Percentiles rank a stretch among this genome's conserved stretches.
Evolutionary conservation across 257 asterid genomes (phyloP).

Genomic region (Paraleonurus japonicus): DNA sequence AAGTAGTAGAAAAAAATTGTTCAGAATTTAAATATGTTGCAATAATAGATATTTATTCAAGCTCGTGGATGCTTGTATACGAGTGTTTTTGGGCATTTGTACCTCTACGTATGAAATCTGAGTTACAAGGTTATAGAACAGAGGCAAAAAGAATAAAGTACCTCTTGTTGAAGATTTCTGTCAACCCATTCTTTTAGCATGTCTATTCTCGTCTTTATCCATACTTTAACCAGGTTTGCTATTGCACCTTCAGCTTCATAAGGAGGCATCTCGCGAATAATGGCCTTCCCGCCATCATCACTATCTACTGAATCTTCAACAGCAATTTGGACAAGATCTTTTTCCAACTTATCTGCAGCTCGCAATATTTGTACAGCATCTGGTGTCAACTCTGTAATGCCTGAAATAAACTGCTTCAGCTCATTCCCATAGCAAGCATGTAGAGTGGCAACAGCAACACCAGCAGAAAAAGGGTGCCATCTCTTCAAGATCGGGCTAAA

Average conservation of each 20-base stretch:
- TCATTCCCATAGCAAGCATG: conserved; percentile 93
- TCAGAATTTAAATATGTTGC: neutral
- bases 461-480: conserved; percentile 99
- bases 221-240: conserved; percentile 77
- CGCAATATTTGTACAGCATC: conserved; percentile 92
- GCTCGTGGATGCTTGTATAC: neutral
- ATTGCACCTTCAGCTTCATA: conserved; percentile 93
- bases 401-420: conserved; percentile 83
- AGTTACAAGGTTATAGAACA: neutral
- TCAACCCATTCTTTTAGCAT: conserved; percentile 89
- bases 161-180: conserved; percentile 98
- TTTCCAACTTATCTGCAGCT: conserved; percentile 95
- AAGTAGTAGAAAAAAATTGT: neutral
- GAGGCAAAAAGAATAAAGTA: conserved; percentile 28
- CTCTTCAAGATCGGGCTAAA: conserved; percentile 88
- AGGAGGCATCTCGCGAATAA: conserved; percentile 99
- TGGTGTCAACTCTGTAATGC: conserved; percentile 88
- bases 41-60: neutral
- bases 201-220: conserved; percentile 92
- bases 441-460: conserved; percentile 96
- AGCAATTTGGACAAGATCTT: conserved; percentile 92
- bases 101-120: neutral
- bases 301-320: conserved; percentile 98
- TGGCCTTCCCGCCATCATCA: conserved; percentile 99
- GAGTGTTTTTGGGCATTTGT: neutral